These are phyloP conservation scores for Lathyrus tuberosus DNA, from an alignment of 306 rosid genomes.

Conservation along the genomic window DNA sequence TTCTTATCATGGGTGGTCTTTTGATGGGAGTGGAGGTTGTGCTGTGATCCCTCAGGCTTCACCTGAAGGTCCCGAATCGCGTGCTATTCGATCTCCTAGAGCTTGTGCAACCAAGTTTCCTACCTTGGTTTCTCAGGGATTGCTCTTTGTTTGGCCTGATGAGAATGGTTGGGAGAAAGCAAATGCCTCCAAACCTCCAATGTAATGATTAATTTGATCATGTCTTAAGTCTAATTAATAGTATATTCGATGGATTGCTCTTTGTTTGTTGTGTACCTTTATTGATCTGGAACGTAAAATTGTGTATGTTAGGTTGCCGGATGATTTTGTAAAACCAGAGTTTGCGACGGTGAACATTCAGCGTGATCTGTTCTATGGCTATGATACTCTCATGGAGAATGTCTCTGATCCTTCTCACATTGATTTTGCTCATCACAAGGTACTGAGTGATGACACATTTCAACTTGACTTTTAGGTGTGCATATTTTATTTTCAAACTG, in stretches of 20 bases:
- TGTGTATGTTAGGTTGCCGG: constrained; percentile 75
- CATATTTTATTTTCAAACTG: constrained; percentile 17
- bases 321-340: constrained; percentile 79
- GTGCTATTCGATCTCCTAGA: constrained; percentile 76
- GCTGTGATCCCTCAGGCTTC: constrained; percentile 86
- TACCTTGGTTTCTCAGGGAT: constrained; percentile 85
- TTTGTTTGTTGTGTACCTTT: not conserved
- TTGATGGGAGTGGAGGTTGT: constrained; percentile 88
- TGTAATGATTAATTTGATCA: constrained; percentile 48
- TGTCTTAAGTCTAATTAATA: constrained; percentile 20
- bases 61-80: constrained; percentile 85
- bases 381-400: constrained; percentile 98
- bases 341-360: constrained; percentile 93
- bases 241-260: constrained; percentile 2
- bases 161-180: constrained; percentile 97
- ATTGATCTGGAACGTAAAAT: constrained; percentile 23
- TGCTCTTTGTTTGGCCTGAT: constrained; percentile 99
- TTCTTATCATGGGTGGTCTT: constrained; percentile 98
- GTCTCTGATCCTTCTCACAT: constrained; percentile 97
- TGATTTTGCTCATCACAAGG: constrained; percentile 99
- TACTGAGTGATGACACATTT: constrained; percentile 36
- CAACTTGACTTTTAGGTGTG: constrained; percentile 19
- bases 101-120: constrained; percentile 87
- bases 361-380: constrained; percentile 98
- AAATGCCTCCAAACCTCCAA: constrained; percentile 72